phyloP scores from a whole-genome alignment of 2,329 filamentous ascomycete species.

The Xylariaceae sp. region DNA sequence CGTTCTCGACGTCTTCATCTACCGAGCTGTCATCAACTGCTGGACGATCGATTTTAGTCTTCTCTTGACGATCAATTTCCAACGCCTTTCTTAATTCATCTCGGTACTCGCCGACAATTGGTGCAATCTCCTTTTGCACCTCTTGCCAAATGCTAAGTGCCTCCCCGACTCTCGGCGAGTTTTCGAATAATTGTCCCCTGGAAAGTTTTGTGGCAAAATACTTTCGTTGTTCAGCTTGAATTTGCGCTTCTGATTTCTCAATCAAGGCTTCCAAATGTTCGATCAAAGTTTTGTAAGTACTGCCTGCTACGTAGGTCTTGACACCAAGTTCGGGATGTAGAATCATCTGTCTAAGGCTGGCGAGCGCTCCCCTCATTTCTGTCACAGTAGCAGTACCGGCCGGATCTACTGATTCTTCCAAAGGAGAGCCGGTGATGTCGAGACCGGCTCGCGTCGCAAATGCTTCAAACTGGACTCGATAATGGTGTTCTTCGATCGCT shows the following conservation, averaged over 20 bases:
- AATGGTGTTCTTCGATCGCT: conserved; percentile 86
- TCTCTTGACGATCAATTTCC: conserved; percentile 33
- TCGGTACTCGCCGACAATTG: conserved; percentile 62
- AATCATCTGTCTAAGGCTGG: conserved; percentile 75
- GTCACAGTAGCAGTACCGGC: conserved; percentile 57
- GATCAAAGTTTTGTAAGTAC: conserved; percentile 62
- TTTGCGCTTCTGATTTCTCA: conserved; percentile 69
- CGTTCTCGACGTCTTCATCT: conserved; percentile 25
- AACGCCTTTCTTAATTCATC: conserved; percentile 56
- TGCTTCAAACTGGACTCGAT: conserved; percentile 69
- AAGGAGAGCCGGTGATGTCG: conserved; percentile 60
- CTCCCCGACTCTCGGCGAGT: conserved; percentile 63
- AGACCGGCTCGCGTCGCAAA: conserved; percentile 72
- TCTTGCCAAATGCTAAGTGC: conserved; percentile 69
- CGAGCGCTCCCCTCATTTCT: conserved; percentile 76
- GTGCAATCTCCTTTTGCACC: conserved; percentile 48
- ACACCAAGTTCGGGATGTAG: conserved; percentile 81
- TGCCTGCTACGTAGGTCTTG: conserved; percentile 59
- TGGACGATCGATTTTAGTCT: conserved; percentile 11
- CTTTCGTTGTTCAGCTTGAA: conserved; percentile 67
- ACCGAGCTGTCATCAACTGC: conserved; percentile 23
- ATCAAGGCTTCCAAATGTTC: conserved; percentile 92
- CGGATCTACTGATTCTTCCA: conserved; percentile 61
- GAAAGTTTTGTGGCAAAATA: conserved; percentile 63
- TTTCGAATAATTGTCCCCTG: conserved; percentile 76